Evolutionary conservation across 2,329 filamentous ascomycete genomes (phyloP).

Genomic region (Fusarium temperatum): DNA sequence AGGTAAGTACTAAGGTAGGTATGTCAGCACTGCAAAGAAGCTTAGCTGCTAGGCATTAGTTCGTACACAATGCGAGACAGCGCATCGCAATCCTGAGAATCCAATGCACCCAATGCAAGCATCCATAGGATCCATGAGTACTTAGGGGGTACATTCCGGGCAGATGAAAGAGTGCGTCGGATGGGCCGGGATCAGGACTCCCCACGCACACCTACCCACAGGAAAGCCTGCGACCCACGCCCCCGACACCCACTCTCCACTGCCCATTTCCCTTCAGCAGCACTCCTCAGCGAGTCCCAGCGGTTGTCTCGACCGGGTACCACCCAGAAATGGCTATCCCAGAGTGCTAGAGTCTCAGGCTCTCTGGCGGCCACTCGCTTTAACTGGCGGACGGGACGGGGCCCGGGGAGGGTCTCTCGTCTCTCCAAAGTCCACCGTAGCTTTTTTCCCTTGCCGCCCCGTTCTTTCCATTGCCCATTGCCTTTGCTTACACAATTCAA

Average conservation of each 20-base stretch:
- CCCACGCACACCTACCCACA: slow-evolving; percentile 35
- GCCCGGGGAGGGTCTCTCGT: slow-evolving; percentile 18
- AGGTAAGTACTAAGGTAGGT: neutral
- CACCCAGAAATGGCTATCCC: slow-evolving; percentile 20
- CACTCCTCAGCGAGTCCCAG: slow-evolving; percentile 34
- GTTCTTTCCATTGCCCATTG: slow-evolving; percentile 23
- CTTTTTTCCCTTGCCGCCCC: slow-evolving; percentile 42
- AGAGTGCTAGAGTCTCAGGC: slow-evolving; percentile 33
- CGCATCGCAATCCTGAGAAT: neutral
- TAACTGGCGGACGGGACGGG: slow-evolving; percentile 33
- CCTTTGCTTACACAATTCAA: slow-evolving; percentile 45
- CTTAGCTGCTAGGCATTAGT: neutral
- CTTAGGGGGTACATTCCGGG: slow-evolving; percentile 31
- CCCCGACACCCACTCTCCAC: slow-evolving; percentile 40
- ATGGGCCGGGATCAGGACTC: slow-evolving; percentile 38
- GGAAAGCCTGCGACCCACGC: slow-evolving; percentile 35
- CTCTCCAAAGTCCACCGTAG: slow-evolving; percentile 43
- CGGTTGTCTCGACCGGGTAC: slow-evolving; percentile 33
- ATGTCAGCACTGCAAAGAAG: neutral
- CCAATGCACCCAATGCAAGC: neutral
- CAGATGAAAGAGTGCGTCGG: slow-evolving; percentile 32
- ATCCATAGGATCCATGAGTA: slow-evolving; percentile 11
- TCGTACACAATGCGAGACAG: slow-evolving; percentile 16
- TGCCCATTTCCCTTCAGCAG: slow-evolving; percentile 42
- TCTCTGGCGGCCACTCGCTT: slow-evolving; percentile 16